Conservation (phyloP, 2,329 filamentous ascomycete genomes). For the Ceratocystis papillata region DNA sequence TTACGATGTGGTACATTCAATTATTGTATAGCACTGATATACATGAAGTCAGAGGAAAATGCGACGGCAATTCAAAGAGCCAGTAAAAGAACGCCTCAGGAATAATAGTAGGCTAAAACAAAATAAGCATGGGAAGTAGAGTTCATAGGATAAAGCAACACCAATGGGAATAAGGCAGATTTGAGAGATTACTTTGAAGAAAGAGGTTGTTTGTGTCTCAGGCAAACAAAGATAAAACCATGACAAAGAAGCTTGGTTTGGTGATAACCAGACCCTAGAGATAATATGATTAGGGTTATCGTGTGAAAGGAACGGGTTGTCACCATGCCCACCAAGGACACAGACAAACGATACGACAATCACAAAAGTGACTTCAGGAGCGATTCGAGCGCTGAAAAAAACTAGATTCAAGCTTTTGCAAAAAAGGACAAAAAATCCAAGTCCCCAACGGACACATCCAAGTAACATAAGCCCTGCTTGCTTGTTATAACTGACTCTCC, state of each 20-base stretch:
- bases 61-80: background rate
- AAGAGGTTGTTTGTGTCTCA: background rate
- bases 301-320: background rate
- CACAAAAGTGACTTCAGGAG: background rate
- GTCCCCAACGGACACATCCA: background rate
- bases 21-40: background rate
- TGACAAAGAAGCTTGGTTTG: background rate
- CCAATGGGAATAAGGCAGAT: background rate
- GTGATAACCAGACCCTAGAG: background rate
- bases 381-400: background rate
- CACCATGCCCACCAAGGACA: background rate
- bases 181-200: background rate
- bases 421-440: background rate
- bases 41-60: background rate
- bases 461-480: background rate
- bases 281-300: background rate
- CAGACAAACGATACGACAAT: background rate
- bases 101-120: background rate
- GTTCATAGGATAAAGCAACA: background rate
- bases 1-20: background rate
- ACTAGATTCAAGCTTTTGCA: constrained; percentile 1
- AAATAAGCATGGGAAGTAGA: background rate
- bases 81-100: background rate
- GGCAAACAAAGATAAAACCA: background rate
- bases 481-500: background rate